phyloP scores from a whole-genome alignment of 2,329 filamentous ascomycete genomes.

The Ascosphaera apis region DNA sequence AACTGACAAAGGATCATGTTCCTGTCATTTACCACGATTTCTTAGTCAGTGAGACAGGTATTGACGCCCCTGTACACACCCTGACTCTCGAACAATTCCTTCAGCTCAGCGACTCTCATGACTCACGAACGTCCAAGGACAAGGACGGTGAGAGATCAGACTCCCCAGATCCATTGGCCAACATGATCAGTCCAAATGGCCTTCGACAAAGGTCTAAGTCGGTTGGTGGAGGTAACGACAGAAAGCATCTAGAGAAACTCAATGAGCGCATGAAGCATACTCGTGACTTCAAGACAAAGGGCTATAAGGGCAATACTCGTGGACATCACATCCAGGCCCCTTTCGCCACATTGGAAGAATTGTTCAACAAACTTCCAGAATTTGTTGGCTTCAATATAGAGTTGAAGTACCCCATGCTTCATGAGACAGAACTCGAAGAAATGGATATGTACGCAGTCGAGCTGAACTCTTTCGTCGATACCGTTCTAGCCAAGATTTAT shows the following conservation, averaged over 20 bases:
- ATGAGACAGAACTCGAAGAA: constrained; percentile 77
- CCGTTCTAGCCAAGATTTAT: constrained; percentile 73
- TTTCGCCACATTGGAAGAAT: constrained; percentile 83
- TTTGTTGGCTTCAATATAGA: constrained; percentile 93
- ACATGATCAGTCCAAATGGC: constrained; percentile 3
- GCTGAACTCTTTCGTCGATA: constrained; percentile 69
- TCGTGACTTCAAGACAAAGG: constrained; percentile 77
- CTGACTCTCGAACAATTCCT: constrained; percentile 89
- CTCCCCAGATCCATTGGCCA: constrained; percentile 1
- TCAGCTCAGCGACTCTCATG: constrained; percentile 45
- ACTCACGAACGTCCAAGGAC: constrained; percentile 13
- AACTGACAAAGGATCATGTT: constrained; percentile 95
- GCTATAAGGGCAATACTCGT: constrained; percentile 85
- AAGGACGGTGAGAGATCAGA: constrained; percentile 7
- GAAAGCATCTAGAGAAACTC: constrained; percentile 24
- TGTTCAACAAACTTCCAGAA: constrained; percentile 65
- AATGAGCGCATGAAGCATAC: constrained; percentile 94
- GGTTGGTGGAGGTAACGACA: constrained; percentile 28
- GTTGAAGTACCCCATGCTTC: constrained; percentile 97
- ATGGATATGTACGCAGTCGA: constrained; percentile 90
- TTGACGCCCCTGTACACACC: constrained; percentile 88
- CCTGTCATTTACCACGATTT: constrained; percentile 99
- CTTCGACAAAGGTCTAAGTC: constrained; percentile 34
- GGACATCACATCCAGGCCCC: constrained; percentile 90
- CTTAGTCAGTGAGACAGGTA: constrained; percentile 87